These are phyloP conservation scores for Conidiobolus incongruus DNA, from an alignment of 371 early-diverging fungal species.

Conservation along the genomic window DNA sequence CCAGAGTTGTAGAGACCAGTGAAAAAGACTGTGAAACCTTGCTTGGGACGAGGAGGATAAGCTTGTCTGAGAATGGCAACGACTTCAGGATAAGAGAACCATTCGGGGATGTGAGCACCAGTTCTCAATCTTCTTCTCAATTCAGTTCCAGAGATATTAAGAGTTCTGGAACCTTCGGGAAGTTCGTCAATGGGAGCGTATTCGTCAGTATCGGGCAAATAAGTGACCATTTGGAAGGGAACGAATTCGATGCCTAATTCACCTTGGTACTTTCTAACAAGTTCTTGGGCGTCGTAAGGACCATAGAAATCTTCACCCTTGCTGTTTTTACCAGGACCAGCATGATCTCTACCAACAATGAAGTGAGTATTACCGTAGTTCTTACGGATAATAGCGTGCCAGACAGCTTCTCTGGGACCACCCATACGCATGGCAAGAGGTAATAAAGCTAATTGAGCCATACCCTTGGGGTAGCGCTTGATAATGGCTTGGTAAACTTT, in stretches of 20 bases:
- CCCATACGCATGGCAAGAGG: slow-evolving; percentile 95
- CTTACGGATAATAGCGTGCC: slow-evolving; percentile 92
- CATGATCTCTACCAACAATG: slow-evolving; percentile 90
- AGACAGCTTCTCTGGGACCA: slow-evolving; percentile 88
- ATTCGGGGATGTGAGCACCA: slow-evolving; percentile 77
- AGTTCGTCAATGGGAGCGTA: slow-evolving; percentile 76
- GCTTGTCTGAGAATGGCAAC: slow-evolving; percentile 65
- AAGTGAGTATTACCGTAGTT: slow-evolving; percentile 90
- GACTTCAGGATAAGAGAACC: slow-evolving; percentile 95
- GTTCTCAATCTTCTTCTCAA: slow-evolving; percentile 51
- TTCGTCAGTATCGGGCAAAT: slow-evolving; percentile 80
- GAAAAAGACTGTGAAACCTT: slow-evolving; percentile 81
- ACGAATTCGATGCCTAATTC: slow-evolving; percentile 86
- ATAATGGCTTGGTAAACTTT: slow-evolving; percentile 87
- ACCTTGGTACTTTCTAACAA: slow-evolving; percentile 59
- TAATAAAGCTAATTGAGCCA: slow-evolving; percentile 74
- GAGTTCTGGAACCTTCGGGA: slow-evolving; percentile 45
- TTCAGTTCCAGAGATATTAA: slow-evolving; percentile 67
- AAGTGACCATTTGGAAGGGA: slow-evolving; percentile 90
- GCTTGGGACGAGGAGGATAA: slow-evolving; percentile 67
- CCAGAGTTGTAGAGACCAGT: slow-evolving; percentile 77
- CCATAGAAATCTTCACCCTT: slow-evolving; percentile 82
- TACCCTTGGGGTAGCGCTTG: slow-evolving; percentile 79
- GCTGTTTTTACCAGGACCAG: slow-evolving; percentile 83
- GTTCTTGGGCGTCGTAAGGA: slow-evolving; percentile 80